Percentiles rank a stretch among this genome's conserved stretches.
Evolutionary conservation across 1,139 yeast genomes (phyloP).

Genomic region (Lodderomyces elongisporus): DNA sequence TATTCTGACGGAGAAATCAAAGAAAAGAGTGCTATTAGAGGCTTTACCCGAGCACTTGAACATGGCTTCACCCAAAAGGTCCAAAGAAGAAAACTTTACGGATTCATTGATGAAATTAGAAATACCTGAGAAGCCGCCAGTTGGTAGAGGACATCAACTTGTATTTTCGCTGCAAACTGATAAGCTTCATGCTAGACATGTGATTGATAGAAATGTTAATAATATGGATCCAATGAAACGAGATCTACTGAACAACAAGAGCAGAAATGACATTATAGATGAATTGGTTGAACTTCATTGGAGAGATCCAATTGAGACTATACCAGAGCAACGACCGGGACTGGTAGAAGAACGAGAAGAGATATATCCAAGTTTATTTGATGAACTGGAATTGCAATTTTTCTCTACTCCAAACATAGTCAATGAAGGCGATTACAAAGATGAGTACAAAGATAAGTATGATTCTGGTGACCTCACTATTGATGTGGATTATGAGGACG

Average conservation of each 20-base stretch:
- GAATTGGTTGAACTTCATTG: slow-evolving; percentile 9
- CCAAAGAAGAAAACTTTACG: slow-evolving; percentile 4
- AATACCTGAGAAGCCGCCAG: slow-evolving; percentile 2
- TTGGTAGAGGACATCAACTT: background rate
- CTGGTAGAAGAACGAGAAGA: background rate
- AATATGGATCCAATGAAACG: slow-evolving; percentile 34
- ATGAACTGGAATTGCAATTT: slow-evolving; percentile 20
- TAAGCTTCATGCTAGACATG: background rate
- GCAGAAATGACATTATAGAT: slow-evolving; percentile 4
- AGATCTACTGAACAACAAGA: too few relatives aligned
- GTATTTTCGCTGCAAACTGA: background rate
- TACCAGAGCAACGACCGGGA: too few relatives aligned
- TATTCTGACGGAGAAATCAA: too few relatives aligned
- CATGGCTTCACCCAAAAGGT: too few relatives aligned
- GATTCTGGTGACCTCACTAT: slow-evolving; percentile 4
- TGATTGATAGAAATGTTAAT: background rate
- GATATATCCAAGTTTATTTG: slow-evolving; percentile 18
- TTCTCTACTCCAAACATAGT: slow-evolving; percentile 18
- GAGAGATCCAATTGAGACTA: slow-evolving; percentile 10
- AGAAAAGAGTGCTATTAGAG: background rate
- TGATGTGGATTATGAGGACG: slow-evolving; percentile 12
- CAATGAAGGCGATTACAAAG: too few relatives aligned
- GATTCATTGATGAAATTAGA: slow-evolving; percentile 8
- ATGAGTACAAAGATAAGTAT: too few relatives aligned
- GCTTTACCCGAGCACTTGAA: background rate